phyloP scores from a whole-genome alignment of 2,329 filamentous ascomycete species.

The Xylariaceae sp. region DNA sequence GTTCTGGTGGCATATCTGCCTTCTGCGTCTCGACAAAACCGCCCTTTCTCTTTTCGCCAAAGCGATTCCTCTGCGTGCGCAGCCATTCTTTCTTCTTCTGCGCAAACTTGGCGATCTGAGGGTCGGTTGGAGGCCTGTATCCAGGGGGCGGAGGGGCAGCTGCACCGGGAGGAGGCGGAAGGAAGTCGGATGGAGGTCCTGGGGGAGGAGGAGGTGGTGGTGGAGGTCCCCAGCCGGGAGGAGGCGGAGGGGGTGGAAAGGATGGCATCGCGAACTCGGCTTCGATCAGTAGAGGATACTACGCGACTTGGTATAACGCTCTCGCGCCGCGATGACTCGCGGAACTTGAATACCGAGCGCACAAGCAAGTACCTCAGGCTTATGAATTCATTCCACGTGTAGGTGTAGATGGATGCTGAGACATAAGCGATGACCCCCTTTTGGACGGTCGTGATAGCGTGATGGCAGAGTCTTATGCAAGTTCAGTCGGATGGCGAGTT shows the following conservation, averaged over 20 bases:
- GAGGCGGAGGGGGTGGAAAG: slow-evolving; percentile 51
- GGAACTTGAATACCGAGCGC: slow-evolving; percentile 1
- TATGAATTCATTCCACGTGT: slow-evolving; percentile 2
- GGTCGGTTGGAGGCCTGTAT: slow-evolving; percentile 74
- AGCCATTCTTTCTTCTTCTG: slow-evolving; percentile 99
- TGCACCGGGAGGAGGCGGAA: slow-evolving; percentile 52
- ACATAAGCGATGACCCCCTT: slow-evolving; percentile 14
- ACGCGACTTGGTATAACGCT: slow-evolving; percentile 23
- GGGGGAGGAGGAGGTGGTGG: slow-evolving; percentile 51
- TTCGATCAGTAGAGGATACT: too few relatives aligned
- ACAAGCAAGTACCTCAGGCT: too few relatives aligned
- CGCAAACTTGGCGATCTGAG: slow-evolving; percentile 87
- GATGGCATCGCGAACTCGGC: slow-evolving; percentile 39
- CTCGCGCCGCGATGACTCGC: slow-evolving; percentile 30
- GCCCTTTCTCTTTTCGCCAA: slow-evolving; percentile 93
- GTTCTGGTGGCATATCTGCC: slow-evolving; percentile 96
- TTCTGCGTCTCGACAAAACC: slow-evolving; percentile 98
- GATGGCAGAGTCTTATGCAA: slow-evolving; percentile 3
- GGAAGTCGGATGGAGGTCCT: slow-evolving; percentile 48
- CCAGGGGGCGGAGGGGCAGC: slow-evolving; percentile 78
- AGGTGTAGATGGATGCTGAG: slow-evolving; percentile 10
- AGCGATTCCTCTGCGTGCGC: slow-evolving; percentile 82
- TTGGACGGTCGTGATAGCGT: slow-evolving; percentile 16
- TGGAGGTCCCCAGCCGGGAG: slow-evolving; percentile 52
- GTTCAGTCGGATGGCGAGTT: slow-evolving; percentile 12